phyloP scores from a whole-genome alignment of 495 filamentous ascomycete species.

The Penicillium soppii region DNA sequence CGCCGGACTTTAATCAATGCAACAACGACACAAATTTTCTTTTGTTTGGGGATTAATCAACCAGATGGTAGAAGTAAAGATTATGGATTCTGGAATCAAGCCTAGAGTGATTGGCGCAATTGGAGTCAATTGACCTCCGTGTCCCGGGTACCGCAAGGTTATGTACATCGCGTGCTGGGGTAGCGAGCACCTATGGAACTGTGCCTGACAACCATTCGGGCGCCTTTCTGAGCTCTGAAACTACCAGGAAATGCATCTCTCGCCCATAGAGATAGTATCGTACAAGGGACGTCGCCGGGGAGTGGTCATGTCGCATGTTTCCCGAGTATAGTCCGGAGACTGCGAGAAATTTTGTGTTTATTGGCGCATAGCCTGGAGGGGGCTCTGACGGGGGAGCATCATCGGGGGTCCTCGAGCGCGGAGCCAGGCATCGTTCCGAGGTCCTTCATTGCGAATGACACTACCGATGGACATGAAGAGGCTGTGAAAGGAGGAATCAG shows the following conservation, averaged over 20 bases:
- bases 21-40: too few relatives aligned
- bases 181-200: constrained; percentile 2
- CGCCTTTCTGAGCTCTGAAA: constrained; percentile 6
- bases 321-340: constrained; percentile 7
- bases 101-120: constrained; percentile 1
- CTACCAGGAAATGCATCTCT: constrained; percentile 14
- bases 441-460: constrained; percentile 83
- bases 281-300: constrained; percentile 32
- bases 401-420: constrained; percentile 47
- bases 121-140: neutral
- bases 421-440: constrained; percentile 48
- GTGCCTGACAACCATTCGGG: neutral
- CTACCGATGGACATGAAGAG: constrained; percentile 99
- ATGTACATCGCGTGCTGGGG: constrained; percentile 8
- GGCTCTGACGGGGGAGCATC: constrained; percentile 46
- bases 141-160: constrained; percentile 10
- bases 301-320: constrained; percentile 27
- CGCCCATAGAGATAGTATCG: constrained; percentile 30
- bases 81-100: neutral
- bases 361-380: constrained; percentile 36
- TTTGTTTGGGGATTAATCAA: too few relatives aligned
- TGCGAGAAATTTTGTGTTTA: constrained; percentile 15
- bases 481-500: constrained; percentile 41
- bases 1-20: too few relatives aligned
- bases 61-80: neutral